Evolutionary conservation across 1,139 yeast genomes (phyloP).

Genomic region (Debaryomyces sp.): DNA sequence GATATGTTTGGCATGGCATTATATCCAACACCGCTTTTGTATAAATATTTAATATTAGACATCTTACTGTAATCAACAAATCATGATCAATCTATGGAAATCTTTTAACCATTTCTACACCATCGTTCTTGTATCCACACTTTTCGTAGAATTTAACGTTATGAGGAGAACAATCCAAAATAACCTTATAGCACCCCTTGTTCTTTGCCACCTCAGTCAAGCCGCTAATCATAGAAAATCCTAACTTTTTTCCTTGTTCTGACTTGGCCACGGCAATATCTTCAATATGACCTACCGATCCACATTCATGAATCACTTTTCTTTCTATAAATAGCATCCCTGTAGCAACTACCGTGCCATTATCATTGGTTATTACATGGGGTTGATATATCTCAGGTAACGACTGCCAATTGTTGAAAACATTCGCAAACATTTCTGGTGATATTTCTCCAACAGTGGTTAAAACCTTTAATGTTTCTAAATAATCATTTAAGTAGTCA

Average conservation of each 20-base stretch:
- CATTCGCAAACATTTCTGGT: constrained; percentile 39
- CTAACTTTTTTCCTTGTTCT: constrained; percentile 86
- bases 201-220: constrained; percentile 61
- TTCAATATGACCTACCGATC: constrained; percentile 90
- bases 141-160: constrained; percentile 88
- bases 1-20: neutral
- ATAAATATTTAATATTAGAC: neutral
- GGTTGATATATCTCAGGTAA: constrained; percentile 54
- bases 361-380: constrained; percentile 57
- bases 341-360: constrained; percentile 49
- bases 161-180: constrained; percentile 82
- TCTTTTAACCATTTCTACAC: constrained; percentile 67
- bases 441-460: constrained; percentile 68
- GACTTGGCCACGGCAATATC: constrained; percentile 80
- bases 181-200: constrained; percentile 81
- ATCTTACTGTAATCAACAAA: neutral
- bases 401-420: constrained; percentile 52
- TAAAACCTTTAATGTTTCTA: constrained; percentile 53
- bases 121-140: constrained; percentile 70
- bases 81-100: constrained; percentile 13
- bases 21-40: neutral
- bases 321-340: constrained; percentile 57
- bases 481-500: constrained; percentile 53
- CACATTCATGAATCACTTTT: constrained; percentile 76
- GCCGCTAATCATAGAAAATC: constrained; percentile 63